Conservation (phyloP, 148 eudicot species). For the Talinum fruticosum region DNA sequence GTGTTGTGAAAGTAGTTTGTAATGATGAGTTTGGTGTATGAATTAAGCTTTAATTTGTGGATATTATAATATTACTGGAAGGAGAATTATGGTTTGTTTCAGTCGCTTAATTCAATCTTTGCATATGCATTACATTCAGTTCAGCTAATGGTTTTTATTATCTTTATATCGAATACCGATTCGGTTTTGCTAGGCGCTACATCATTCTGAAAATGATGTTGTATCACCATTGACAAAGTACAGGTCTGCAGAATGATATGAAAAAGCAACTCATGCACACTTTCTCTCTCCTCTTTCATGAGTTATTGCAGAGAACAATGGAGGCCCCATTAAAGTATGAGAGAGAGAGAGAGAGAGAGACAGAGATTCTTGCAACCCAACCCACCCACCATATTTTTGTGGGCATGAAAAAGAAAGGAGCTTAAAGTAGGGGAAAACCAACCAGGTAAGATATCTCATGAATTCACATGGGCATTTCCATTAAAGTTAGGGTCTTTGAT, state of each 20-base stretch:
- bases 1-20: slow-evolving; percentile 1
- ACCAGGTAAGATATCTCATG: not conserved
- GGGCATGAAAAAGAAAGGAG: slow-evolving; percentile 1
- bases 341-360: not conserved
- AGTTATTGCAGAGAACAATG: not conserved
- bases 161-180: too few relatives aligned
- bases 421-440: not conserved
- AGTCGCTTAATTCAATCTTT: not conserved
- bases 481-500: slow-evolving; percentile 9
- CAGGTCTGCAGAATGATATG: not conserved
- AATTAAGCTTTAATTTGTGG: not conserved
- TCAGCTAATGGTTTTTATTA: too few relatives aligned
- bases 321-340: not conserved
- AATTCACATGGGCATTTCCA: not conserved
- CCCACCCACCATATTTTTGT: not conserved
- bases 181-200: too few relatives aligned
- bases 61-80: not conserved
- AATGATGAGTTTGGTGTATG: not conserved
- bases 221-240: not conserved
- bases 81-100: not conserved
- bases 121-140: too few relatives aligned
- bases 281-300: not conserved
- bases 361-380: not conserved
- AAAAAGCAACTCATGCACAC: not conserved
- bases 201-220: too few relatives aligned